Base-by-base conservation (phyloP, 1,284 basidiomycete species). In the Naganishia sp. region DNA sequence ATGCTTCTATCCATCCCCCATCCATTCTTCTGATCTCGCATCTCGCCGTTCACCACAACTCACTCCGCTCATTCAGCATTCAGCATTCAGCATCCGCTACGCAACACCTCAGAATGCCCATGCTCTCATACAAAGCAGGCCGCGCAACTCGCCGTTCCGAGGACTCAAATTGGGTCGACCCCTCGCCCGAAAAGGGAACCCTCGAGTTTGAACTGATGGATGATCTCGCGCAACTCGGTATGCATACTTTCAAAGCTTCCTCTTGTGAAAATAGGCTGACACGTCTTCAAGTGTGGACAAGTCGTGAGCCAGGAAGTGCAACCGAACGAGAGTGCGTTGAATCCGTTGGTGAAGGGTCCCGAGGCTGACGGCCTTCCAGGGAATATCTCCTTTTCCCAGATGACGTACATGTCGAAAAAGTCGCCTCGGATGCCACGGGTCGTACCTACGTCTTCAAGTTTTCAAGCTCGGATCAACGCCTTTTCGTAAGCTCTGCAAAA, bases 381-480 rank as follows among this genome's bases (percentile, higher is more conserved):
- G 76, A 79, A 55, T 72, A 77, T 31, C 73, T 80, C 68, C 72
- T 80, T 70, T 79, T 80, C 70, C 77, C 75, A n/a, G 76, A 75
- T n/a, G 79, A 79, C 72, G 77, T 77, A 0, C 72, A 72, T 5
- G 79, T 80, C 50, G 71, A 75, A 56, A 74, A 73, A 54, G 76
- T 78, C n/a, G 61, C 42, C 10, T 55, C 77, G 72, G 78, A 80
- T 61, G 68, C 72, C 4, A 73, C 74, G 2, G 78, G 77, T 13
- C 72, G 77, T 28, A 77, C 77, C 3, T 75, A 77, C 60, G 73
- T 78, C 18, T 74, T 80, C 67, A 77, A 77, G 68, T 79, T 80
- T 68, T 73, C 71, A 25, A 75, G 73, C 67, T 77, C 75, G 13
- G 74, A 76, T 68, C 74, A 76, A 66, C 74, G 75, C 46, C 74